phyloP scores from a whole-genome alignment of 129 eudicot species.

The Logfia minima region DNA sequence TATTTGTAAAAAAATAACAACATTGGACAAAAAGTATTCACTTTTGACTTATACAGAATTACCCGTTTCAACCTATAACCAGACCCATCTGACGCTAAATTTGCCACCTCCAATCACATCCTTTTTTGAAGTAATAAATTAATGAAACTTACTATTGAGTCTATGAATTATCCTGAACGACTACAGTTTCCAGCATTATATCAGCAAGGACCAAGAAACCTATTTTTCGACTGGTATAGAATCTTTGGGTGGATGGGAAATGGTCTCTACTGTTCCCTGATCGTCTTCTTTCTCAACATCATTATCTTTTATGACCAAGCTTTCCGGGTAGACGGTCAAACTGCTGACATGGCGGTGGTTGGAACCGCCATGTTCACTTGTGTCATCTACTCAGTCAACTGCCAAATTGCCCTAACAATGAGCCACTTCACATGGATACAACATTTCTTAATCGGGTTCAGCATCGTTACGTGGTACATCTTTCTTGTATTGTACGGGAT shows the following conservation, averaged over 20 bases:
- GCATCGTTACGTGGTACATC: slow-evolving; percentile 68
- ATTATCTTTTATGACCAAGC: slow-evolving; percentile 89
- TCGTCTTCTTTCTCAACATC: slow-evolving; percentile 76
- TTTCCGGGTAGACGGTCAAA: slow-evolving; percentile 68
- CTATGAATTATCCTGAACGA: slow-evolving; percentile 1
- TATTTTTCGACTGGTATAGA: slow-evolving; percentile 89
- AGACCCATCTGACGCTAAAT: neutral
- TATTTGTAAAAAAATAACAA: neutral
- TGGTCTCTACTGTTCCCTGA: slow-evolving; percentile 77
- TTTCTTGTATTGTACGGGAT: slow-evolving; percentile 63
- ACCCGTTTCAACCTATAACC: neutral
- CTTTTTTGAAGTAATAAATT: neutral
- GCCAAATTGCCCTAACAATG: slow-evolving; percentile 90
- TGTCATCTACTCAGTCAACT: slow-evolving; percentile 80
- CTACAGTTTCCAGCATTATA: slow-evolving; percentile 95
- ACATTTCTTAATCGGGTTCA: slow-evolving; percentile 73
- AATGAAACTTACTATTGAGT: neutral
- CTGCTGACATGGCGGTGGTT: slow-evolving; percentile 84
- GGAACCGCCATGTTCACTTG: slow-evolving; percentile 95
- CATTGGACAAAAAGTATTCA: neutral
- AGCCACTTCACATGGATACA: slow-evolving; percentile 97
- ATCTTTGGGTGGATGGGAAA: slow-evolving; percentile 96
- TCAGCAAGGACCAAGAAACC: slow-evolving; percentile 91
- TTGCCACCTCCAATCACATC: neutral
- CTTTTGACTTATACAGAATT: neutral